A percentile compares a stretch with the other conserved stretches of the same genome.
These are phyloP conservation scores for Wickerhamomyces hampshirensis DNA, from an alignment of 805 yeast genomes.

Conservation along the genomic window DNA sequence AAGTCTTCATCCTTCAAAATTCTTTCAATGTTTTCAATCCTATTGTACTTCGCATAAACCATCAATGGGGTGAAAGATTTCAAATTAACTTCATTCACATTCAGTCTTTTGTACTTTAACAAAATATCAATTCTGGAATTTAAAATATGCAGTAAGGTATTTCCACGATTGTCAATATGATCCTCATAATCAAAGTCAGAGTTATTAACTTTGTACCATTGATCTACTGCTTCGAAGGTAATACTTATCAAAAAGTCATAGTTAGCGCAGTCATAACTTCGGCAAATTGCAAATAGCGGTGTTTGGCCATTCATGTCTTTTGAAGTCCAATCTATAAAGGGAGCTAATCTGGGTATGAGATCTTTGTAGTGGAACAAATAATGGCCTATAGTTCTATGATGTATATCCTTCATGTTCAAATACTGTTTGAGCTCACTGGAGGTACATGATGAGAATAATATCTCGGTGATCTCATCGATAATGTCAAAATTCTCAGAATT, in stretches of 20 bases:
- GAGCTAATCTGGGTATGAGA: constrained; percentile 51
- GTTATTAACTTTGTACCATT: constrained; percentile 34
- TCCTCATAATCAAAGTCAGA: constrained; percentile 42
- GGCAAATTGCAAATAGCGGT: constrained; percentile 67
- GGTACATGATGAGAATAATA: constrained; percentile 39
- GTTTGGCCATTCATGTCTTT: constrained; percentile 68
- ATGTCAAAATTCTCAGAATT: constrained; percentile 45
- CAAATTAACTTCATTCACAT: constrained; percentile 57
- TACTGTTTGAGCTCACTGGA: constrained; percentile 43
- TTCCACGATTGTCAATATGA: constrained; percentile 71
- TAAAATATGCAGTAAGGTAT: constrained; percentile 71
- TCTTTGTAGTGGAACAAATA: constrained; percentile 55
- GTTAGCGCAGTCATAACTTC: constrained; percentile 74
- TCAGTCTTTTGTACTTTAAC: constrained; percentile 32
- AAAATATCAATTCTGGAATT: constrained; percentile 42
- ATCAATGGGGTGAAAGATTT: constrained; percentile 65
- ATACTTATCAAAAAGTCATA: constrained; percentile 46
- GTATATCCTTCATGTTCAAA: constrained; percentile 44
- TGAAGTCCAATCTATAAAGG: constrained; percentile 60
- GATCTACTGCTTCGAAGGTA: constrained; percentile 40
- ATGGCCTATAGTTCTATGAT: constrained; percentile 67
- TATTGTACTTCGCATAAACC: constrained; percentile 63
- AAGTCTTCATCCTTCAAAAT: constrained; percentile 48
- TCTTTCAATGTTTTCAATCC: constrained; percentile 51
- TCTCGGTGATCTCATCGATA: constrained; percentile 40